These are phyloP conservation scores for Erodium texanum DNA, from an alignment of 441 rosid genomes.

Conservation along the genomic window DNA sequence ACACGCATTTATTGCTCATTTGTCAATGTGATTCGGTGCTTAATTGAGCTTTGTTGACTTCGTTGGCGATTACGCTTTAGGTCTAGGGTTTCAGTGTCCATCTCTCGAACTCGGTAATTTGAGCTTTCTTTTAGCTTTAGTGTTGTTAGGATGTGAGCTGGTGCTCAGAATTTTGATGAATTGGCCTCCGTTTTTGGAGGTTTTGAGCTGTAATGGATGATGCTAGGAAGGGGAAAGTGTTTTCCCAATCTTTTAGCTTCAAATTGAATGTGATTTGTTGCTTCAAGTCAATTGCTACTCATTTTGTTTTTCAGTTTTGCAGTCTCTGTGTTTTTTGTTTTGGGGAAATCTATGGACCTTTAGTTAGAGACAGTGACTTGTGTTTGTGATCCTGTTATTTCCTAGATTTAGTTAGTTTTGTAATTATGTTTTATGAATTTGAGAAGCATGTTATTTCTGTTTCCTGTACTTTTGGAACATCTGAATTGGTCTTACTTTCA, in stretches of 20 bases:
- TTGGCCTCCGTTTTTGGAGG: neutral
- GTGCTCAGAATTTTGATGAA: neutral
- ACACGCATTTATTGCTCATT: neutral
- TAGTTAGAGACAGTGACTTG: neutral
- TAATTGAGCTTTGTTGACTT: conserved; percentile 1
- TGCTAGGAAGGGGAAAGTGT: neutral
- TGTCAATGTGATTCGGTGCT: conserved; percentile 4
- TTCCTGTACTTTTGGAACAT: neutral
- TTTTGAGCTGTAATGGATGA: neutral
- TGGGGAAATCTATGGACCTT: neutral
- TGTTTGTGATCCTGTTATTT: neutral
- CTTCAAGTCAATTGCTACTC: neutral
- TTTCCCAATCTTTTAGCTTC: neutral
- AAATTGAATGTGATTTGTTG: neutral
- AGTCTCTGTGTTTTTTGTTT: neutral
- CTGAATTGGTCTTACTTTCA: neutral
- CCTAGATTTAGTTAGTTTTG: neutral
- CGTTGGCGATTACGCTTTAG: conserved; percentile 14
- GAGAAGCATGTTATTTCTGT: neutral
- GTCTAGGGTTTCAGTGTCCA: neutral
- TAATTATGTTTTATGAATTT: neutral
- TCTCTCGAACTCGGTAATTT: too few species aligned
- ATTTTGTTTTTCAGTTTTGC: neutral
- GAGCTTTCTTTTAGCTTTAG: too few species aligned
- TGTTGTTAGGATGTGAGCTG: neutral